Percentiles rank a stretch among this genome's conserved stretches.
Conservation (phyloP, 1,284 basidiomycete genomes). For the Ganoderma boninense region DNA sequence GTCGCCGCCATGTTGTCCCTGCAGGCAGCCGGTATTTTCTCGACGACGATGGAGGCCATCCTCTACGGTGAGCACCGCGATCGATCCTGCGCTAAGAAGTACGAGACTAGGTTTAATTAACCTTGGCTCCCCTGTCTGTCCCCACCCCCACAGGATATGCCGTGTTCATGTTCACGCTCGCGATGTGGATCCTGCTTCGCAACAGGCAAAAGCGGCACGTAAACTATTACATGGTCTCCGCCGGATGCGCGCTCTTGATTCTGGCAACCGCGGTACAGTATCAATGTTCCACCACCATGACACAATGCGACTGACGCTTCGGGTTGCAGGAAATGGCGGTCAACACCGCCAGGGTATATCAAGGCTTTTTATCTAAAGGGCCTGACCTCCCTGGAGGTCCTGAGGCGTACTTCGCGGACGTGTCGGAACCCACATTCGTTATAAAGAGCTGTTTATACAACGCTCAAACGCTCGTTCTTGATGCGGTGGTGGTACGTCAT, state of each 20-base stretch:
- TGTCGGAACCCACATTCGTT: conserved; percentile 36
- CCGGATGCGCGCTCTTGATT: conserved; percentile 31
- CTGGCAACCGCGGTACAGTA: conserved; percentile 37
- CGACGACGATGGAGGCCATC: conserved; percentile 38
- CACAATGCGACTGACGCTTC: not conserved
- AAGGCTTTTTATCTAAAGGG: not conserved
- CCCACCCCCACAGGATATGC: conserved; percentile 34
- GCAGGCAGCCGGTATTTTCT: conserved; percentile 34
- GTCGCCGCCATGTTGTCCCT: conserved; percentile 23
- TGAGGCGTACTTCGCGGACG: conserved; percentile 37
- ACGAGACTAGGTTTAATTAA: not conserved
- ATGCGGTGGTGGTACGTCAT: conserved; percentile 8
- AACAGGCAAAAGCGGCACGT: conserved; percentile 28
- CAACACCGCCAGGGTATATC: conserved; percentile 24
- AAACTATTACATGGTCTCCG: conserved; percentile 32
- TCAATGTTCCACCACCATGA: not conserved
- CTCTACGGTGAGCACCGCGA: conserved; percentile 35
- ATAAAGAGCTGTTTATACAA: conserved; percentile 26
- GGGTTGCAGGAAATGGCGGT: conserved; percentile 35
- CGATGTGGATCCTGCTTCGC: conserved; percentile 32
- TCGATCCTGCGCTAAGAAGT: not conserved
- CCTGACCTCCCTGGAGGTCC: conserved; percentile 8
- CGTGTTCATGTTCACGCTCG: conserved; percentile 40
- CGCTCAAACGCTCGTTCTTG: conserved; percentile 24
- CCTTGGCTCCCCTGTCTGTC: not conserved